These are phyloP conservation scores for Diospyros kaki DNA, from an alignment of 148 eudicot genomes.

Conservation along the genomic window DNA sequence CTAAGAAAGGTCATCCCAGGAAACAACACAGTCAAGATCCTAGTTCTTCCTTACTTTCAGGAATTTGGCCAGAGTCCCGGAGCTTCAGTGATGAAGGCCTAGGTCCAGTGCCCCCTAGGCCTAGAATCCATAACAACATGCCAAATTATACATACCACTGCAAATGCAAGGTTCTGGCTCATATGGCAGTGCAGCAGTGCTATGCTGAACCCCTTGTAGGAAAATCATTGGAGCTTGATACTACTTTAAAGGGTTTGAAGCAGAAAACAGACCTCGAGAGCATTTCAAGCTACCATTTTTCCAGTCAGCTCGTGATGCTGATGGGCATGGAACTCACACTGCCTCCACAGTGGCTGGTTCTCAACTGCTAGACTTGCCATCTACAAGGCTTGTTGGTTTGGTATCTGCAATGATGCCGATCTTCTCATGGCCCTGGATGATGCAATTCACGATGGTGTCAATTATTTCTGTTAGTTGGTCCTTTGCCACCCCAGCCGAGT, in stretches of 20 bases:
- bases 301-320: conserved; percentile 33
- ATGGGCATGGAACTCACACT: conserved; percentile 40
- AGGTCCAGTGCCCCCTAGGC: conserved; percentile 27
- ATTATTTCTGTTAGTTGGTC: conserved; percentile 40
- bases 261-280: conserved; percentile 25
- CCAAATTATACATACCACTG: not conserved
- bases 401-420: conserved; percentile 31
- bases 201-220: conserved; percentile 14
- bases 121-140: conserved; percentile 30
- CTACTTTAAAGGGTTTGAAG: conserved; percentile 28
- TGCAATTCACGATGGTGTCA: conserved; percentile 36
- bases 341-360: conserved; percentile 43
- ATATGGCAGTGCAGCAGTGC: not conserved
- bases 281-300: conserved; percentile 14
- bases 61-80: conserved; percentile 44
- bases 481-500: conserved; percentile 19
- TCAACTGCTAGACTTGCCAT: conserved; percentile 32
- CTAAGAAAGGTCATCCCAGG: too few relatives aligned
- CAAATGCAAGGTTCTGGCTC: not conserved
- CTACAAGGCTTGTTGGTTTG: conserved; percentile 40
- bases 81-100: conserved; percentile 37
- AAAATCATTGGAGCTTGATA: conserved; percentile 39
- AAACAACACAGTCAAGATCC: not conserved
- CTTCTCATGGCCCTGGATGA: conserved; percentile 32
- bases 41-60: not conserved